A percentile compares a stretch with the other conserved stretches of the same genome.
These are phyloP conservation scores for Rosa persica DNA, from an alignment of 306 rosid species.

Conservation along the genomic window DNA sequence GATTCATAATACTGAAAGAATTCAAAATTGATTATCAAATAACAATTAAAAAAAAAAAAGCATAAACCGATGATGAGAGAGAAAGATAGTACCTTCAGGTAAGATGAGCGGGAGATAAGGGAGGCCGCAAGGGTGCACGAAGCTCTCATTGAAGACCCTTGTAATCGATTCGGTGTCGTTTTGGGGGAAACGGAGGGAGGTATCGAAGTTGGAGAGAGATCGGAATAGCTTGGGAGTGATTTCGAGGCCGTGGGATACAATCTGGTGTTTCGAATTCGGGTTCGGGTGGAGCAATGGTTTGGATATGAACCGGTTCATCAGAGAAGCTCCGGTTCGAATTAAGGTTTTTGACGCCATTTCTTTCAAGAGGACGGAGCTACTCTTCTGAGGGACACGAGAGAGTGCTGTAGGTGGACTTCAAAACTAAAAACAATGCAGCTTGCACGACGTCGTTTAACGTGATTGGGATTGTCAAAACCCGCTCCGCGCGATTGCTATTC, in stretches of 20 bases:
- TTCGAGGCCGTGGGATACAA: conserved; percentile 30
- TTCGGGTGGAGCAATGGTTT: conserved; percentile 38
- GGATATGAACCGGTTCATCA: conserved; percentile 43
- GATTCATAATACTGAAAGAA: no score
- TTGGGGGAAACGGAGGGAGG: conserved; percentile 44
- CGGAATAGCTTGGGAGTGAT: conserved; percentile 60
- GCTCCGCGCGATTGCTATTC: no score
- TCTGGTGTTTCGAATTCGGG: conserved; percentile 9
- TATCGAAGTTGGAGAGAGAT: conserved; percentile 41
- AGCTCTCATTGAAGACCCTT: conserved; percentile 36
- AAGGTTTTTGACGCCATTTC: conserved; percentile 77
- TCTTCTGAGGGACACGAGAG: not conserved
- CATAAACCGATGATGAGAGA: not conserved
- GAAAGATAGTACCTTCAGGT: conserved; percentile 55
- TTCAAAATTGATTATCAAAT: no score
- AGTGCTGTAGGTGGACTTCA: no score
- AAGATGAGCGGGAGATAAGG: conserved; percentile 73
- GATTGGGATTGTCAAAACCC: no score
- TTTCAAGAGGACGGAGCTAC: not conserved
- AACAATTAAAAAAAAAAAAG: not conserved
- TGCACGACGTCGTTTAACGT: no score
- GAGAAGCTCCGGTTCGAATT: conserved; percentile 53
- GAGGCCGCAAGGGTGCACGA: conserved; percentile 64
- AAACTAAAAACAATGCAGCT: no score
- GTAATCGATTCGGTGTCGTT: conserved; percentile 43